Conservation (phyloP, 2,329 filamentous ascomycete genomes). For the Didymella sp. region DNA sequence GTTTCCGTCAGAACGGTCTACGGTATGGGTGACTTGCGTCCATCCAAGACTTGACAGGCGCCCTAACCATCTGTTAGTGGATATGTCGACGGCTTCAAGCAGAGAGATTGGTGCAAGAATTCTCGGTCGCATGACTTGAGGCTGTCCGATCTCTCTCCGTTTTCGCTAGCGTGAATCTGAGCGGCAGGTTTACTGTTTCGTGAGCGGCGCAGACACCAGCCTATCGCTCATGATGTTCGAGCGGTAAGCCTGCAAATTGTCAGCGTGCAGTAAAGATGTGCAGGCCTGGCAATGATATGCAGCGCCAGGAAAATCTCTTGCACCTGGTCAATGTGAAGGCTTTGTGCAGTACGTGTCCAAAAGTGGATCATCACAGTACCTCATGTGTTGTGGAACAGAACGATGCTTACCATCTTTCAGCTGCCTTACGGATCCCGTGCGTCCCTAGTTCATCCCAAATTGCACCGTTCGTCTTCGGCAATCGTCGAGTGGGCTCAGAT, state of each 20-base stretch:
- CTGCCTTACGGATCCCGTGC: conserved; percentile 16
- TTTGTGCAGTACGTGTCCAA: conserved; percentile 11
- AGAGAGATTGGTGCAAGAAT: conserved; percentile 23
- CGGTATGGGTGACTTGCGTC: conserved; percentile 15
- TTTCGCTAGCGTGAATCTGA: conserved; percentile 12
- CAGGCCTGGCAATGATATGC: conserved; percentile 17
- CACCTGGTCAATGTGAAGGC: conserved; percentile 2
- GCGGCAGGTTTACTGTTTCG: conserved; percentile 6
- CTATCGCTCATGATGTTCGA: conserved; percentile 5
- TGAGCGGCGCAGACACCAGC: conserved; percentile 12
- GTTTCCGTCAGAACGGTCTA: conserved; percentile 11
- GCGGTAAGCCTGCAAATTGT: conserved; percentile 10
- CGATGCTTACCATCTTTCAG: conserved; percentile 13
- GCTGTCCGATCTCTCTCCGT: conserved; percentile 6
- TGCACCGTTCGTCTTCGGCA: conserved; percentile 12
- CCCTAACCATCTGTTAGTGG: conserved; percentile 9
- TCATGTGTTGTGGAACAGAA: conserved; percentile 12
- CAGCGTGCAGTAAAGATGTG: conserved; percentile 17
- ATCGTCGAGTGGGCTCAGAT: not conserved
- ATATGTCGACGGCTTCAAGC: not conserved
- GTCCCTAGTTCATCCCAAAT: conserved; percentile 8
- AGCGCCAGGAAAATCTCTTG: conserved; percentile 10
- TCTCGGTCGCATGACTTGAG: conserved; percentile 9
- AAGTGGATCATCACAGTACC: conserved; percentile 9
- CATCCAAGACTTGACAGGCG: conserved; percentile 15